These are phyloP conservation scores for Cochlearia excelsa DNA, from an alignment of 345 rosid genomes.

Conservation along the genomic window DNA sequence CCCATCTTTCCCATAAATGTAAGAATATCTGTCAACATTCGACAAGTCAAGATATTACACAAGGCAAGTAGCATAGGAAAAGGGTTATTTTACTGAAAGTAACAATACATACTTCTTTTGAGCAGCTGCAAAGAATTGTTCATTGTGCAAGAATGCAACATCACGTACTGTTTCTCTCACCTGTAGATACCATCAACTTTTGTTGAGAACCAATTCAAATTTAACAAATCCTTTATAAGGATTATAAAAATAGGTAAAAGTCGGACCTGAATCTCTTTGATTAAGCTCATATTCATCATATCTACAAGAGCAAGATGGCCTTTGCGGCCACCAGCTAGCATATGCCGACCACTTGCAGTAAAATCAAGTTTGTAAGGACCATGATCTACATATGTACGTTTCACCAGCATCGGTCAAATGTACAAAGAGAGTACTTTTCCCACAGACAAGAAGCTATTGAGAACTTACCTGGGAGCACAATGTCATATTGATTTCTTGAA, in stretches of 20 bases:
- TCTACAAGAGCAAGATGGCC: constrained; percentile 89
- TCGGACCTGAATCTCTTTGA: constrained; percentile 81
- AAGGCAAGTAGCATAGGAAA: constrained; percentile 6
- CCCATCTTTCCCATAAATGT: constrained; percentile 78
- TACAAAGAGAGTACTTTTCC: neutral
- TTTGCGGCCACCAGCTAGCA: constrained; percentile 89
- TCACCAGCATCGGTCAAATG: constrained; percentile 9
- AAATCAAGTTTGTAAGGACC: constrained; percentile 91
- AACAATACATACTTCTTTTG: constrained; percentile 67
- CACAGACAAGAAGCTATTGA: constrained; percentile 7
- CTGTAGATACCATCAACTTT: constrained; percentile 44
- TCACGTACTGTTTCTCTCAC: constrained; percentile 95
- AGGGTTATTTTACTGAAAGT: neutral
- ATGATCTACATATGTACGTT: constrained; percentile 54
- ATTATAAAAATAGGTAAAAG: neutral
- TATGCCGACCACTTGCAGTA: constrained; percentile 81
- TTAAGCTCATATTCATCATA: constrained; percentile 57
- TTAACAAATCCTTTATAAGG: neutral
- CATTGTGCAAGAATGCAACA: constrained; percentile 79
- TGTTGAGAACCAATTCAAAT: neutral
- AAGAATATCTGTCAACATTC: constrained; percentile 60
- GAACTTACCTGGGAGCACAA: constrained; percentile 77
- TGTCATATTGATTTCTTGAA: constrained; percentile 70
- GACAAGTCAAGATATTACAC: neutral
- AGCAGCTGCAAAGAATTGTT: constrained; percentile 85